Conservation (phyloP, 2,329 filamentous ascomycete species). For the Colletotrichum lentis region DNA sequence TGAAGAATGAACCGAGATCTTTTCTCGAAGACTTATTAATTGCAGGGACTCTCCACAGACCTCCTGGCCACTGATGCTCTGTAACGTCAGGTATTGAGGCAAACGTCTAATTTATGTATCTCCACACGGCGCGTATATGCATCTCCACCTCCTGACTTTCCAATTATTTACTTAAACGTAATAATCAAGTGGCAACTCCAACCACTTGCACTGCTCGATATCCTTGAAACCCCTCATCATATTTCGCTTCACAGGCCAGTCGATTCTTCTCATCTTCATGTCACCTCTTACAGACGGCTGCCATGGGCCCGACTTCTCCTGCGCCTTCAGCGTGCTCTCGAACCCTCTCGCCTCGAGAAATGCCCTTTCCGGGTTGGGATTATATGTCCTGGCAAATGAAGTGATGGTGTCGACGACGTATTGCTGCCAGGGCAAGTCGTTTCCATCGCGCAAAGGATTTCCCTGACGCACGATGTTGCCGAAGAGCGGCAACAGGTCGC, state of each 20-base stretch:
- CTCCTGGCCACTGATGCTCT: too few species aligned
- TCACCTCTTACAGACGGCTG: constrained; percentile 49
- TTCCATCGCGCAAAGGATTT: constrained; percentile 50
- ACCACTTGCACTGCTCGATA: constrained; percentile 55
- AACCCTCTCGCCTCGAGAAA: constrained; percentile 46
- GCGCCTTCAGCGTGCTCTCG: constrained; percentile 46
- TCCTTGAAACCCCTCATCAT: constrained; percentile 52
- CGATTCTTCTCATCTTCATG: constrained; percentile 54
- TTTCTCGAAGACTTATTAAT: too few species aligned
- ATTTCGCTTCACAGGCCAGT: constrained; percentile 45
- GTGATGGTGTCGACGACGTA: constrained; percentile 53
- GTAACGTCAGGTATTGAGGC: background rate
- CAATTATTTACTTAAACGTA: constrained; percentile 43
- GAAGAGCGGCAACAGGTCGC: constrained; percentile 55
- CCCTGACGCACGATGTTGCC: constrained; percentile 49
- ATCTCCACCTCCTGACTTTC: background rate
- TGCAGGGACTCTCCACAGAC: too few species aligned
- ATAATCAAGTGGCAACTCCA: constrained; percentile 51
- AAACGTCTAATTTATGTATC: background rate
- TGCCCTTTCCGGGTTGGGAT: constrained; percentile 54
- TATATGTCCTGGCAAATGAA: constrained; percentile 52
- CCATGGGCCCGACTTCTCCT: constrained; percentile 50
- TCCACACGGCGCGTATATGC: constrained; percentile 1
- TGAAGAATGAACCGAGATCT: too few species aligned
- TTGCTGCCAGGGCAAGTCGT: constrained; percentile 39